A percentile compares a stretch with the other conserved stretches of the same genome.
Evolutionary conservation across 2,329 filamentous ascomycete species (phyloP).

Genomic region (Penicillium nordicum): DNA sequence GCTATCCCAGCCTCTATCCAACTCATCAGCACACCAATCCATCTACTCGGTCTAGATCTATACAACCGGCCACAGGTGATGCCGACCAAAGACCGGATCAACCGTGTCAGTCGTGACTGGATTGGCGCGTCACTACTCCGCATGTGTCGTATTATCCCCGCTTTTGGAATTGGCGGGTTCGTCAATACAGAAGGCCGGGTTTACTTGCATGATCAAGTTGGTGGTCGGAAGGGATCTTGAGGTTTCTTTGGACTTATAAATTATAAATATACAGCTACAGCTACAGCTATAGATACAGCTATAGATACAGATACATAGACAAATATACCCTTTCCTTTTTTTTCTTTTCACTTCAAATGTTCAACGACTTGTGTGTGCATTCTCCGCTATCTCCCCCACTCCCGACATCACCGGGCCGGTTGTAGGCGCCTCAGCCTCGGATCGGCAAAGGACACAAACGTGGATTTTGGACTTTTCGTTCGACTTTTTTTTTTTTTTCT

Average conservation of each 20-base stretch:
- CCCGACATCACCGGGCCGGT: slow-evolving; percentile 17
- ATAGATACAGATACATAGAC: slow-evolving; percentile 9
- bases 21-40: slow-evolving; percentile 73
- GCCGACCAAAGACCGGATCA: slow-evolving; percentile 56
- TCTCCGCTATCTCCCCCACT: slow-evolving; percentile 6
- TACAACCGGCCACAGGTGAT: slow-evolving; percentile 63
- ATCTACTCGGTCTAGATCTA: slow-evolving; percentile 76
- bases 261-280: background rate
- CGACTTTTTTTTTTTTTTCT: too few species aligned
- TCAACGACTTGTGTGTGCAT: background rate
- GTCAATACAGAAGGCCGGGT: slow-evolving; percentile 60
- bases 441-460: background rate
- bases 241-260: background rate
- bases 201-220: slow-evolving; percentile 29
- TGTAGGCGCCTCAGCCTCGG: slow-evolving; percentile 16
- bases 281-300: background rate
- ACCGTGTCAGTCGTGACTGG: slow-evolving; percentile 69
- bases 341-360: background rate
- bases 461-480: background rate
- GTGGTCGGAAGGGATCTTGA: slow-evolving; percentile 18
- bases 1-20: slow-evolving; percentile 73
- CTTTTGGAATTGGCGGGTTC: slow-evolving; percentile 82
- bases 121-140: slow-evolving; percentile 66
- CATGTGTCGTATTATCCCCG: slow-evolving; percentile 79
- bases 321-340: slow-evolving; percentile 25